These are phyloP conservation scores for Sporothrix brasiliensis DNA, from an alignment of 2,329 filamentous ascomycete species.

Conservation along the genomic window DNA sequence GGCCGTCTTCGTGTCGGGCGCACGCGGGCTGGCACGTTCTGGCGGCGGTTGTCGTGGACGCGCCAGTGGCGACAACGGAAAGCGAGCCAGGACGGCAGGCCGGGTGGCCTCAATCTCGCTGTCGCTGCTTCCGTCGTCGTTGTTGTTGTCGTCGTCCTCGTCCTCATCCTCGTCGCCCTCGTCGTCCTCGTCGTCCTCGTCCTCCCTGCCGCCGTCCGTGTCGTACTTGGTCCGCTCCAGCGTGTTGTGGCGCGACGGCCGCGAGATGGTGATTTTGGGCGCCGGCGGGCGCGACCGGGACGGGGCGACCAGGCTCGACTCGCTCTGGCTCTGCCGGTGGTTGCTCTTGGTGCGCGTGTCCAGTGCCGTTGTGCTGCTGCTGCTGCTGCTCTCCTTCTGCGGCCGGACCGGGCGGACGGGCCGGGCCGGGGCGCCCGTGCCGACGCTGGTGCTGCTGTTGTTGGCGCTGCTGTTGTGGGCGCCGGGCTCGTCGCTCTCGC, in stretches of 20 bases:
- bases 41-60: not conserved
- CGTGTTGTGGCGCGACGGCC: conserved; percentile 16
- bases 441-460: not conserved
- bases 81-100: too few relatives aligned
- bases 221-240: not conserved
- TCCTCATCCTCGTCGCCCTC: not conserved
- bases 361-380: too few relatives aligned
- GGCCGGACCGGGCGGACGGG: too few relatives aligned
- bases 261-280: not conserved
- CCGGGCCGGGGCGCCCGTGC: too few relatives aligned
- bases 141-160: not conserved
- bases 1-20: too few relatives aligned
- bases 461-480: not conserved
- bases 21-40: too few relatives aligned
- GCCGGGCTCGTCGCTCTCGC: not conserved
- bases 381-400: too few relatives aligned
- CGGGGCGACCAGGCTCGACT: not conserved
- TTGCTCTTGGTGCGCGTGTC: not conserved
- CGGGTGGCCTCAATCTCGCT: not conserved
- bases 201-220: too few relatives aligned
- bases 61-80: too few relatives aligned
- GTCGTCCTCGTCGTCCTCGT: not conserved
- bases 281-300: not conserved
- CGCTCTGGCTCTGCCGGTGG: conserved; percentile 25
- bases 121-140: not conserved